Evolutionary conservation across 75 land plant genomes (phyloP).

Genomic region (Picea sitchensis): DNA sequence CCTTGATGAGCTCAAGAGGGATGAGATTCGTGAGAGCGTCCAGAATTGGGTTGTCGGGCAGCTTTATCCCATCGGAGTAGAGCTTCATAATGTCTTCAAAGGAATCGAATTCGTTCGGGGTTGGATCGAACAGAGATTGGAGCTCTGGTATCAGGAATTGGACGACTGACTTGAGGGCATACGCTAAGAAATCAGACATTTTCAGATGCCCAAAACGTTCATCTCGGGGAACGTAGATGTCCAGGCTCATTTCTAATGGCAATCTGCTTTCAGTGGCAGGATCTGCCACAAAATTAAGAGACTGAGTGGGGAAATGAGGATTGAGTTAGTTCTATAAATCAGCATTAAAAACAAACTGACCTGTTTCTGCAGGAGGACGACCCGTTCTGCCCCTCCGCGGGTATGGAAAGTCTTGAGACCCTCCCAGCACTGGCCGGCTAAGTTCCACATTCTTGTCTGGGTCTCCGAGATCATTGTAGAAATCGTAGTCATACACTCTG

Average conservation of each 20-base stretch:
- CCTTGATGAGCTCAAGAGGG: conserved; percentile 46
- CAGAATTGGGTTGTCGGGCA: conserved; percentile 12
- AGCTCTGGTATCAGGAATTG: conserved; percentile 41
- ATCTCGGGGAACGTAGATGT: conserved; percentile 84
- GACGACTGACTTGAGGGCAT: conserved; percentile 23
- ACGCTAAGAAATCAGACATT: conserved; percentile 52
- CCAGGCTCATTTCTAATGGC: conserved; percentile 15
- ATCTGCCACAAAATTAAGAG: conserved; percentile 29
- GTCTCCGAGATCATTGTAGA: conserved; percentile 52
- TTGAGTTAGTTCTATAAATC: too few species aligned
- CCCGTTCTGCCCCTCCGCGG: conserved; percentile 56
- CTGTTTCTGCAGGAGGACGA: conserved; percentile 28
- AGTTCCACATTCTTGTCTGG: conserved; percentile 26
- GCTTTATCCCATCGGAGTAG: conserved; percentile 47
- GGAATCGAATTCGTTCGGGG: conserved; percentile 53
- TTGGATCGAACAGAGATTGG: conserved; percentile 27
- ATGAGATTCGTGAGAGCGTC: conserved; percentile 16
- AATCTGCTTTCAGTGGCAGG: conserved; percentile 58
- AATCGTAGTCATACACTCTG: conserved; percentile 48
- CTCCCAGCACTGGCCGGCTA: conserved; percentile 42
- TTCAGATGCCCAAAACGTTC: conserved; percentile 75
- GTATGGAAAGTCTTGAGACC: conserved; percentile 32
- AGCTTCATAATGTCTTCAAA: conserved; percentile 55
- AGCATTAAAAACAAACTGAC: conserved; percentile 8
- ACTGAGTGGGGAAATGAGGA: too few species aligned